Evolutionary conservation across 2,329 filamentous ascomycete species (phyloP).

Genomic region (Fusarium siculi): DNA sequence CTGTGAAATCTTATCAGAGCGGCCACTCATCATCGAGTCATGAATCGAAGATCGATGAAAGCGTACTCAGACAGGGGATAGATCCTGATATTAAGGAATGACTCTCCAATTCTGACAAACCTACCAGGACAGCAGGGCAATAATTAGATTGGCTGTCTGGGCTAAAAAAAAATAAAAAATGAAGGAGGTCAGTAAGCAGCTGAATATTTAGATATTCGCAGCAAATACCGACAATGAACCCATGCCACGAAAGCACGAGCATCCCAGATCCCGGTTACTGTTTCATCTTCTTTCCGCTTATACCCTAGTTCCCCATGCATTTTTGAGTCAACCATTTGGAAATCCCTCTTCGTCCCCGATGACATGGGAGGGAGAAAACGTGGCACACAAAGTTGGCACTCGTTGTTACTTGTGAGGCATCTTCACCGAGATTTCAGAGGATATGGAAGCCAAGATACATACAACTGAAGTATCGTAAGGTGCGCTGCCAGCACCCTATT

Average conservation of each 20-base stretch:
- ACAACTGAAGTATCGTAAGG: neutral
- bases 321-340: conserved; percentile 3
- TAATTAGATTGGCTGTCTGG: neutral
- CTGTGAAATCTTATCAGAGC: neutral
- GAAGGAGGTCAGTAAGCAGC: conserved; percentile 26
- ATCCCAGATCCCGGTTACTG: conserved; percentile 22
- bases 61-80: neutral
- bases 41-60: neutral
- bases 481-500: neutral
- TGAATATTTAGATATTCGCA: conserved; percentile 19
- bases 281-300: conserved; percentile 29
- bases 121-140: neutral
- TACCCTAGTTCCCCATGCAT: conserved; percentile 3
- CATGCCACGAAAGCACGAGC: conserved; percentile 22
- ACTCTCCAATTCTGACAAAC: neutral
- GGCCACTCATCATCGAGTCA: neutral
- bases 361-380: conserved; percentile 7
- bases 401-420: neutral
- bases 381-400: conserved; percentile 17
- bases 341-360: conserved; percentile 5
- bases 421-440: neutral
- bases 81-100: neutral
- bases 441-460: neutral
- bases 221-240: conserved; percentile 20
- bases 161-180: conserved; percentile 2